These are phyloP conservation scores for Fusarium clavum DNA, from an alignment of 2,329 filamentous ascomycete species.

Conservation along the genomic window DNA sequence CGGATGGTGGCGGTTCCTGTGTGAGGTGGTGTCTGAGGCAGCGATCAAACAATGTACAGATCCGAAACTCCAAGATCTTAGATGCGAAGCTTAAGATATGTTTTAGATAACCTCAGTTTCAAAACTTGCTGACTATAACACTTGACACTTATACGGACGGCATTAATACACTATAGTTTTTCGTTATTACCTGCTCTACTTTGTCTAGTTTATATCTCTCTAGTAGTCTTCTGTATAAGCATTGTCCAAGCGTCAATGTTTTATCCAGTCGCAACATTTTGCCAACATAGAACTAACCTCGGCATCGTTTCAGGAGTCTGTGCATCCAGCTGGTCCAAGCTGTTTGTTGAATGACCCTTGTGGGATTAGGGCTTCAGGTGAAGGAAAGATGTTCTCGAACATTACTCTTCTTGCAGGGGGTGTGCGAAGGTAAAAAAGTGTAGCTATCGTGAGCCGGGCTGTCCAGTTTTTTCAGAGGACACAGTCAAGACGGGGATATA, in stretches of 20 bases:
- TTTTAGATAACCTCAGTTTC: constrained; percentile 32
- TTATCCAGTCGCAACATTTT: constrained; percentile 27
- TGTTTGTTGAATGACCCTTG: constrained; percentile 9
- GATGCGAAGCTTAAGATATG: constrained; percentile 33
- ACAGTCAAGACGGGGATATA: not conserved
- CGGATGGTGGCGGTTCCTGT: constrained; percentile 40
- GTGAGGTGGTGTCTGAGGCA: constrained; percentile 42
- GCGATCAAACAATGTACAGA: constrained; percentile 40
- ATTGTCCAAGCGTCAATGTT: constrained; percentile 21
- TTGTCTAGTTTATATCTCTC: not conserved
- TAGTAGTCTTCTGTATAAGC: not conserved
- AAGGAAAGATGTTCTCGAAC: constrained; percentile 26
- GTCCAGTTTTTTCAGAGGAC: not conserved
- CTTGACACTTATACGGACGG: not conserved
- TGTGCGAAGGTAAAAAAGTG: constrained; percentile 1
- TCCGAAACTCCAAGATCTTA: constrained; percentile 38
- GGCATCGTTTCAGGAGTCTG: constrained; percentile 33
- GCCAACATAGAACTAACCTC: constrained; percentile 12
- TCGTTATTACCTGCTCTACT: not conserved
- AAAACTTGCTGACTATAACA: not conserved
- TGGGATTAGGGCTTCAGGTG: constrained; percentile 22
- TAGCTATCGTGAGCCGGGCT: constrained; percentile 10
- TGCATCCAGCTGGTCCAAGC: constrained; percentile 17
- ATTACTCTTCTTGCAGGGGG: constrained; percentile 9
- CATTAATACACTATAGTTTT: constrained; percentile 1